Conservation (phyloP, 352 stramenopile species). For the Globisporangium irregulare region DNA sequence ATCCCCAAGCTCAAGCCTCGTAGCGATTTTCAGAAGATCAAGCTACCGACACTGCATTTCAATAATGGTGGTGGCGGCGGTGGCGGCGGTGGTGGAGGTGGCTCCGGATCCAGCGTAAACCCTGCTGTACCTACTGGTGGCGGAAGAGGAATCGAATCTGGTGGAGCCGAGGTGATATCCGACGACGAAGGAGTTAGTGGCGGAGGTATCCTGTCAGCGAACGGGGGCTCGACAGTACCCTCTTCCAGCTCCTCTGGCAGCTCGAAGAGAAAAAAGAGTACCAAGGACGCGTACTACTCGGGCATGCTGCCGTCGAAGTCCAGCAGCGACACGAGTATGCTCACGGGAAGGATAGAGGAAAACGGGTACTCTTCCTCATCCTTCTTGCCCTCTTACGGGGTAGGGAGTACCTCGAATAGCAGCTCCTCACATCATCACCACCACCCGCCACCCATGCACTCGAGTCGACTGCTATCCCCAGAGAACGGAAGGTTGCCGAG, state of each 20-base stretch:
- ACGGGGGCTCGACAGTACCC: slow-evolving; percentile 22
- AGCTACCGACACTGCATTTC: slow-evolving; percentile 48
- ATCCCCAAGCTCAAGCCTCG: slow-evolving; percentile 72
- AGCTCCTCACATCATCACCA: neutral
- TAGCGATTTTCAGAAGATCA: slow-evolving; percentile 81
- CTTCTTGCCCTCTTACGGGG: neutral
- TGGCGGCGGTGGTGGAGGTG: slow-evolving; percentile 11
- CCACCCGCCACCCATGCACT: slow-evolving; percentile 12
- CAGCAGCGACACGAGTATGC: slow-evolving; percentile 19
- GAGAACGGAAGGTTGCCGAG: slow-evolving; percentile 32
- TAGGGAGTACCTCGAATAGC: neutral
- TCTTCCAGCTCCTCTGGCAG: slow-evolving; percentile 34
- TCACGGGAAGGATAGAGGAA: slow-evolving; percentile 9
- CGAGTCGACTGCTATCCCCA: slow-evolving; percentile 26
- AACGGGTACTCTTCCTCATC: slow-evolving; percentile 1
- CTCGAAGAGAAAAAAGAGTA: slow-evolving; percentile 27
- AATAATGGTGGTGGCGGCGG: slow-evolving; percentile 1
- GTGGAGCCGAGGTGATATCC: slow-evolving; percentile 53
- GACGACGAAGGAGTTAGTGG: slow-evolving; percentile 36
- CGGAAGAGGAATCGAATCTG: slow-evolving; percentile 31
- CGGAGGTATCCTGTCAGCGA: slow-evolving; percentile 1
- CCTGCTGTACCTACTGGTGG: neutral
- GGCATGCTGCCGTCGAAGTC: slow-evolving; percentile 14
- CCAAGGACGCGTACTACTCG: neutral
- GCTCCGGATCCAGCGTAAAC: neutral